These are phyloP conservation scores for Eimeria tenella DNA, from an alignment of 169 alveolate genomes.

Conservation along the genomic window DNA sequence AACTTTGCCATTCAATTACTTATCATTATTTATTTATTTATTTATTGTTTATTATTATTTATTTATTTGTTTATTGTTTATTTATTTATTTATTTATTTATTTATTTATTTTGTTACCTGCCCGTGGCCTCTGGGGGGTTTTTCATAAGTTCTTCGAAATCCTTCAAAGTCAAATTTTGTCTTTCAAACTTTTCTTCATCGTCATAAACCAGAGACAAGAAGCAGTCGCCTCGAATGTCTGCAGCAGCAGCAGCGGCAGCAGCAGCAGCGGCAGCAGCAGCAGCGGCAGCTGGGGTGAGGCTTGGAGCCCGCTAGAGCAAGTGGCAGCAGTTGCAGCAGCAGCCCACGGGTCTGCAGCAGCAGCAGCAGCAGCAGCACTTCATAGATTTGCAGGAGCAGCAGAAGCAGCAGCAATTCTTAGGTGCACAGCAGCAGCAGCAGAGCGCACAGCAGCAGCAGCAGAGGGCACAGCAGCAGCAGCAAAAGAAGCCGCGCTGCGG, in stretches of 20 bases:
- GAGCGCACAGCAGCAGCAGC: too few relatives aligned
- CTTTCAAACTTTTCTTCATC: slow-evolving; percentile 91
- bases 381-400: background rate
- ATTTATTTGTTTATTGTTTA: too few relatives aligned
- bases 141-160: slow-evolving; percentile 86
- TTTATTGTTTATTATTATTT: too few relatives aligned
- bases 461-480: background rate
- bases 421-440: background rate
- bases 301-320: background rate
- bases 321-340: background rate
- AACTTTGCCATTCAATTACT: too few relatives aligned
- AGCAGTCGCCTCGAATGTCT: slow-evolving; percentile 93
- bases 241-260: slow-evolving; percentile 7
- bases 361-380: background rate
- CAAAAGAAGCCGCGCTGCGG: background rate
- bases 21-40: background rate
- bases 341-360: background rate
- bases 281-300: too few relatives aligned
- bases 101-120: slow-evolving; percentile 80
- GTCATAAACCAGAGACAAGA: slow-evolving; percentile 91
- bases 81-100: too few relatives aligned
- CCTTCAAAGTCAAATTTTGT: slow-evolving; percentile 86
- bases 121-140: slow-evolving; percentile 92
- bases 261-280: background rate
- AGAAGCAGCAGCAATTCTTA: background rate